Conservation (phyloP, 2,329 filamentous ascomycete species). For the Neonectria faginata region DNA sequence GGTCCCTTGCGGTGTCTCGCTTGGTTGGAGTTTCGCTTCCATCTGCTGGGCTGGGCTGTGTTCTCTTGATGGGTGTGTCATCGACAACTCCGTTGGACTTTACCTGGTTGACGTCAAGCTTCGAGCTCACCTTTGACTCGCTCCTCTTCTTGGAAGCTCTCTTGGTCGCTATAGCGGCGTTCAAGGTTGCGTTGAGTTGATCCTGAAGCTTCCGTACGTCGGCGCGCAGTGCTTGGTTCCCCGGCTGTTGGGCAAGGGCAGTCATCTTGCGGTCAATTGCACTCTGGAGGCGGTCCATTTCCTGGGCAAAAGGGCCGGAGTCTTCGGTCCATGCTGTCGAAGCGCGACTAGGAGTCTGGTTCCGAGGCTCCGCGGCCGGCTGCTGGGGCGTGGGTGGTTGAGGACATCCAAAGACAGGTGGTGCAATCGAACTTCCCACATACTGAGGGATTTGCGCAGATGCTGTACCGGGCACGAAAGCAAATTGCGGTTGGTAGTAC, state of each 20-base stretch:
- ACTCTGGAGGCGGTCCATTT: constrained; percentile 45
- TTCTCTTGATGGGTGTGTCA: too few relatives aligned
- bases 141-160: constrained; percentile 3
- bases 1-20: neutral
- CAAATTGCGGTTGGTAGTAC: constrained; percentile 40
- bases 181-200: constrained; percentile 46
- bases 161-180: constrained; percentile 39
- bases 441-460: constrained; percentile 32
- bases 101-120: neutral
- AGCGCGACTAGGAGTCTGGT: neutral
- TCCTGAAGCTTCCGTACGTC: constrained; percentile 46
- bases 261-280: constrained; percentile 44
- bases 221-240: constrained; percentile 37
- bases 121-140: constrained; percentile 1
- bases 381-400: neutral
- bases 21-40: neutral
- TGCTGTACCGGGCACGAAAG: constrained; percentile 30
- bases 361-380: neutral
- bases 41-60: neutral
- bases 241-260: constrained; percentile 41
- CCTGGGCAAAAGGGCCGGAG: constrained; percentile 31
- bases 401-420: constrained; percentile 16
- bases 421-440: constrained; percentile 11
- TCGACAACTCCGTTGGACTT: neutral
- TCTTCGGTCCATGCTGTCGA: constrained; percentile 2